phyloP scores from a whole-genome alignment of 2,329 filamentous ascomycete genomes.

The Alternaria postmessia region DNA sequence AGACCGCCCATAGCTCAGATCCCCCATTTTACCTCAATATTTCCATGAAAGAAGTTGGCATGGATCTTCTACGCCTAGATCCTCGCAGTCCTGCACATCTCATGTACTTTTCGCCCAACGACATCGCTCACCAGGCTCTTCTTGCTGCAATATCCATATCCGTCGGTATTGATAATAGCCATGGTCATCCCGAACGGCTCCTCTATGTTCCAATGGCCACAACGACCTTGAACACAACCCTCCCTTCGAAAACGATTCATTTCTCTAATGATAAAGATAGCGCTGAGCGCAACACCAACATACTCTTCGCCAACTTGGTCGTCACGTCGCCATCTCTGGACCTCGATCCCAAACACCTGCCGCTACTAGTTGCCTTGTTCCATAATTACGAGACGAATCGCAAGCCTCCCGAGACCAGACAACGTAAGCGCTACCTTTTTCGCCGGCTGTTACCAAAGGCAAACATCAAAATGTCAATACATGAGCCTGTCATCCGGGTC shows the following conservation, averaged over 20 bases:
- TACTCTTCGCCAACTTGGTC: constrained; percentile 94
- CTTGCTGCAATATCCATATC: constrained; percentile 92
- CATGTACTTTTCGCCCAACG: constrained; percentile 95
- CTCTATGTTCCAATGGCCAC: constrained; percentile 98
- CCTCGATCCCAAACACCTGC: constrained; percentile 88
- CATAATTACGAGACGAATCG: constrained; percentile 56
- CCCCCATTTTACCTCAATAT: constrained; percentile 82
- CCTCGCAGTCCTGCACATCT: constrained; percentile 92
- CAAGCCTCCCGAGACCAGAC: constrained; percentile 35
- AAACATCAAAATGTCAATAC: constrained; percentile 93
- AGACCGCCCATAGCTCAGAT: constrained; percentile 70
- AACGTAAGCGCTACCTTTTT: constrained; percentile 69
- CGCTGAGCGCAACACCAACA: constrained; percentile 91
- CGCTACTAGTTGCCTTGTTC: constrained; percentile 80
- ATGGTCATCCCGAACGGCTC: constrained; percentile 82
- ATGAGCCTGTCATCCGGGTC: constrained; percentile 93
- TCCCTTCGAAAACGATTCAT: constrained; percentile 93
- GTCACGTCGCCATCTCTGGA: constrained; percentile 96
- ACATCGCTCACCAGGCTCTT: constrained; percentile 93
- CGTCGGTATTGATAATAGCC: constrained; percentile 89
- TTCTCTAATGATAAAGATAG: constrained; percentile 73
- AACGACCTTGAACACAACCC: constrained; percentile 89
- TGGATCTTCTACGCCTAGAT: constrained; percentile 91
- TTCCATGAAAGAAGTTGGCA: constrained; percentile 94
- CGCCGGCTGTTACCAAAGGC: constrained; percentile 93